A percentile compares a stretch with the other conserved stretches of the same genome.
These are phyloP conservation scores for Apiospora aurea DNA, from an alignment of 2,329 filamentous ascomycete genomes.

Conservation along the genomic window DNA sequence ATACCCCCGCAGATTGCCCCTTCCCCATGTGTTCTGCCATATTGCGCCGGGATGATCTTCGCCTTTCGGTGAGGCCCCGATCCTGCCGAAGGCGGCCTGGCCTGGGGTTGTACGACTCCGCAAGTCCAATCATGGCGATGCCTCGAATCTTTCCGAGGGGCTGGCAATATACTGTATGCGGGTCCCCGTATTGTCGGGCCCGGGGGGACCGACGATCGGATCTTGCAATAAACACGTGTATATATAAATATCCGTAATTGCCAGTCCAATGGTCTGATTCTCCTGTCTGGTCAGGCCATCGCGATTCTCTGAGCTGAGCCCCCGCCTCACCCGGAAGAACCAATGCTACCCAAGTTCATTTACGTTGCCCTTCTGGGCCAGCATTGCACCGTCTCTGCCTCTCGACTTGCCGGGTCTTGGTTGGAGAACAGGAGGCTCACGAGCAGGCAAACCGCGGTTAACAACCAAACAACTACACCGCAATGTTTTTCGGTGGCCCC, in stretches of 20 bases:
- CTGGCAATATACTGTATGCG: background rate
- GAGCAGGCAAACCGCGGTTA: background rate
- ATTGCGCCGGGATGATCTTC: background rate
- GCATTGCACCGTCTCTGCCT: background rate
- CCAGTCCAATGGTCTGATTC: background rate
- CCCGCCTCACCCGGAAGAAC: background rate
- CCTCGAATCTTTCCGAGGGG: background rate
- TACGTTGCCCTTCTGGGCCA: conserved; percentile 3
- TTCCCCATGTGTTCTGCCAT: background rate
- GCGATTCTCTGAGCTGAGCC: background rate
- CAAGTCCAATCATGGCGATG: background rate
- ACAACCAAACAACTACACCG: background rate
- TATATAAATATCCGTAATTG: background rate
- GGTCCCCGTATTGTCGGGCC: background rate
- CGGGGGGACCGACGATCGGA: background rate
- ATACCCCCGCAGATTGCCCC: background rate
- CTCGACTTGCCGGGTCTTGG: background rate
- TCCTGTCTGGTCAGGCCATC: background rate
- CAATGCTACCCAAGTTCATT: background rate
- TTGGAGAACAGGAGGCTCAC: conserved; percentile 6
- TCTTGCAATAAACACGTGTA: background rate
- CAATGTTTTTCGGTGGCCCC: conserved; percentile 16
- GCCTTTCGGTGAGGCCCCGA: background rate
- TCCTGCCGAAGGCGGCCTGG: background rate
- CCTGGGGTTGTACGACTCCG: background rate